These are phyloP conservation scores for Babesia bovis DNA, from an alignment of 169 alveolate genomes.

Conservation along the genomic window DNA sequence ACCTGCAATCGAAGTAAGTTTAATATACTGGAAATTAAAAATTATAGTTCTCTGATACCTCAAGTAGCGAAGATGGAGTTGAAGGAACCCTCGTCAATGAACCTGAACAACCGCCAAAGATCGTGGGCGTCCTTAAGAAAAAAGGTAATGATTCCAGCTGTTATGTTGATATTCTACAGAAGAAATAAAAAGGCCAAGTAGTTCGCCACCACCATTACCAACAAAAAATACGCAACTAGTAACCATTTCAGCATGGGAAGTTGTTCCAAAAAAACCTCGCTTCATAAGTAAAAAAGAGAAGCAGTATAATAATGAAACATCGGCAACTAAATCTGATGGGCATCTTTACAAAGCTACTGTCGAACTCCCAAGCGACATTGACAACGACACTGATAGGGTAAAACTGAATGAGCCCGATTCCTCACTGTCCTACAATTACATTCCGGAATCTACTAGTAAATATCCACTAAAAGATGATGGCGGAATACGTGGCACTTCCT, in stretches of 20 bases:
- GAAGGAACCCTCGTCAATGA: neutral
- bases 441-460: neutral
- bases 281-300: no score
- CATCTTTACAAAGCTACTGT: no score
- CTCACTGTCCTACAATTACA: neutral
- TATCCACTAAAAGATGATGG: neutral
- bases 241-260: no score
- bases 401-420: neutral
- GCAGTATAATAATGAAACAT: no score
- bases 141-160: neutral
- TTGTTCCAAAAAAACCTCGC: no score
- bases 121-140: conserved; percentile 4
- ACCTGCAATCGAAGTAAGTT: neutral
- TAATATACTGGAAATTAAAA: neutral
- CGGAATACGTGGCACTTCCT: no score
- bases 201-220: neutral
- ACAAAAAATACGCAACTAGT: neutral
- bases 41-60: neutral
- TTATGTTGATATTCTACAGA: neutral
- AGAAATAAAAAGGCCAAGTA: neutral
- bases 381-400: neutral
- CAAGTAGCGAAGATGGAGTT: neutral
- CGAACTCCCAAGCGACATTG: no score
- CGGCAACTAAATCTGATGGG: no score
- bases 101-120: neutral